Base-by-base conservation (phyloP, 257 asterid species). In the Penstemon eatonii region DNA sequence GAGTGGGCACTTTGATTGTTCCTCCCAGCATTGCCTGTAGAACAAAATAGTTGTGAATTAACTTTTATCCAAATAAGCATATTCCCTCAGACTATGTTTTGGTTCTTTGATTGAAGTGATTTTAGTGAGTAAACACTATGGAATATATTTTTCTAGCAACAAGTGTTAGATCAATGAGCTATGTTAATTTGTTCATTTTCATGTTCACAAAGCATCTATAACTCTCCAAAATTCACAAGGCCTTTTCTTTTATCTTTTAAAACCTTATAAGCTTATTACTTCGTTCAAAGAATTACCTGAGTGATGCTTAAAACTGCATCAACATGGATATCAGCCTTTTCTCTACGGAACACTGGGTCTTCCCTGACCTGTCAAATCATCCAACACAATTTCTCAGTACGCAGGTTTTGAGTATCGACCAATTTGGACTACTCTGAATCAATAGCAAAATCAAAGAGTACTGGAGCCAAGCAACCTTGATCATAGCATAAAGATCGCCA, bases 11-110 rank as follows among this genome's bases (percentile, higher is more conserved):
- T 84, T 86, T 96, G 73, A 85, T 83, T 39, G 95, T 88, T 72
- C 98, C 98, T 75, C 98, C 97, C 82, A 90, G 77, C 68, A 90
- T 93, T 58, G 98, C 98, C 98, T 90, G 97, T 84, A 86, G 39
- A 68, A 68, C 42, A 75, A 67, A 42, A 80, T 11, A 61, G 73
- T 63, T 60, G 63, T 55, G 56, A 65, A 67, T 74, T 60, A 65
- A 57, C 52, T 46, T 63, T 9, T 40, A 51, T 56, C 49, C 4
- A 43, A 41, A 15, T 41, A 36, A 44, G 19, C 41, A 41, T 44
- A 56, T 8, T 41, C 33, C 33, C 33, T 25, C 33, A 25, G 33
- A 25, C 33, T 25, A 25, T 25, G 33, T 25, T 25, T 25, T 25
- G 33, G 33, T 25, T 25, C 33, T 25, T 25, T 1, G 33, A 1